Base-by-base conservation (phyloP, 2,329 filamentous ascomycete species). In the Pezicula radicicola region DNA sequence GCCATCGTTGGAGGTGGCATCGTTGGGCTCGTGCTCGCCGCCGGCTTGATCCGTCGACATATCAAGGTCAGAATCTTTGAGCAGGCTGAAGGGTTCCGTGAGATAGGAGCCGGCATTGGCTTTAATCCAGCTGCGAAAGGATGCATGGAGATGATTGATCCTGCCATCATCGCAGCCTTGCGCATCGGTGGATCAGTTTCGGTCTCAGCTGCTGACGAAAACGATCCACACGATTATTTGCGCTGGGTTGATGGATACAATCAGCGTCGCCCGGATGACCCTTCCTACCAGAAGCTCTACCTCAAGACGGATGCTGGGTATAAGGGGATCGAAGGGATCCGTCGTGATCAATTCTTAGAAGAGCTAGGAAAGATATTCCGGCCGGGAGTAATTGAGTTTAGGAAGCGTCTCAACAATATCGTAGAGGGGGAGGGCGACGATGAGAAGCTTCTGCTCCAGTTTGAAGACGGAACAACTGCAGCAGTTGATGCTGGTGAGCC, bases 101-200 rank as follows among this genome's bases (percentile, higher is more conserved):
- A 88, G 61, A 83, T 84, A 0, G 84, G 84, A 12, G 82, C 82
- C 0, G 85, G 82, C 0, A 75, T 85, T 83, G 25, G 57, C 9
- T 50, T 50, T 28, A 43, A 36, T 10, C 12, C 21, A 16, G 6
- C 16, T 15, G 48, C 48, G 19, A 16, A 39, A 15, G 9, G 28
- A 8, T 44, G 48, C 48, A 43, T 49, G 47, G 16, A 41, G 47
- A 15, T 19, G 13, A 15, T 49, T 6, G 33, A 49, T 30, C 47
- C 33, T 6, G 47, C 12, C 13, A 19, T 36, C 33, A 36, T 36
- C 15, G 33, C 8, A 15, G 33, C 33, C 15, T 15, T 36, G 9
- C 8, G 15, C 9, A 8, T 8, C 15, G 8, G 33, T 36, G 21
- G 18, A 19, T 21, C 47, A 15, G 19, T 16, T 8, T 18, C 33